Conservation (phyloP, 2,329 filamentous ascomycete species). For the Microsporum canis region DNA sequence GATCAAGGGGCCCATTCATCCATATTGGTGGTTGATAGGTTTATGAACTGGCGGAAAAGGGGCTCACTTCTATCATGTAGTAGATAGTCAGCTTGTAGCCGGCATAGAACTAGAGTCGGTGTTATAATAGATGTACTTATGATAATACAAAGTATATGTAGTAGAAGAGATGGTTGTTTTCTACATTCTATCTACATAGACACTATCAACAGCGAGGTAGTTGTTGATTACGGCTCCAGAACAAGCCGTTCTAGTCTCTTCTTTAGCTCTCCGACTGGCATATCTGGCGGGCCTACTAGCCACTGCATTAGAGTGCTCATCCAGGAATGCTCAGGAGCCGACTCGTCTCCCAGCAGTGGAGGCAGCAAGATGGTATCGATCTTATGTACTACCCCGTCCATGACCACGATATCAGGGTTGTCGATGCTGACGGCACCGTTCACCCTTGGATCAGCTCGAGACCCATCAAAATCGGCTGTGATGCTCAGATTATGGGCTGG, state of each 20-base stretch:
- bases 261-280: neutral
- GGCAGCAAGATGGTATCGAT: neutral
- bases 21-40: no score
- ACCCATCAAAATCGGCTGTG: neutral
- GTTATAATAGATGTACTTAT: no score
- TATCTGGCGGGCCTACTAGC: neutral
- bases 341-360: neutral
- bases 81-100: no score
- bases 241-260: neutral
- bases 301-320: neutral
- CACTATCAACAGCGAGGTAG: neutral
- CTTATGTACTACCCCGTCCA: neutral
- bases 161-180: no score
- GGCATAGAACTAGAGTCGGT: no score
- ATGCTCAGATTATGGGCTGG: neutral
- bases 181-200: no score
- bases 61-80: no score
- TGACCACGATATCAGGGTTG: neutral
- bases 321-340: neutral
- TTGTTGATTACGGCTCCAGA: neutral
- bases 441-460: neutral
- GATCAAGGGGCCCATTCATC: no score
- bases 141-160: no score
- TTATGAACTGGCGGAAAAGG: no score
- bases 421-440: neutral